Percentiles rank a stretch among this genome's conserved stretches.
phyloP scores from a whole-genome alignment of 2,329 filamentous ascomycete genomes.

The Alternaria infectoria region DNA sequence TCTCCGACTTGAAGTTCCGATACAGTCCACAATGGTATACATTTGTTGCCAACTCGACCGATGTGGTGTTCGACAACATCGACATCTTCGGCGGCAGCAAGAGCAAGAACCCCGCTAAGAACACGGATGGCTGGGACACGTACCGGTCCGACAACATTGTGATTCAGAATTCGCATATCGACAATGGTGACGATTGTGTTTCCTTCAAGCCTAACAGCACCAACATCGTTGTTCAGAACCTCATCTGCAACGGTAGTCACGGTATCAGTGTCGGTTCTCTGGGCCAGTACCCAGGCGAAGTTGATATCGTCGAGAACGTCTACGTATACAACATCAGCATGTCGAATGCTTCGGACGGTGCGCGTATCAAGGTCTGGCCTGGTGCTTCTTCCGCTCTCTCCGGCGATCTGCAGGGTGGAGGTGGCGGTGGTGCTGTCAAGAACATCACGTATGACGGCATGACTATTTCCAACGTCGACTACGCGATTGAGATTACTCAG shows the following conservation, averaged over 20 bases:
- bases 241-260: constrained; percentile 72
- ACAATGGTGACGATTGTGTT: constrained; percentile 74
- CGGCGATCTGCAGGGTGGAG: constrained; percentile 69
- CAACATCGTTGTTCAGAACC: constrained; percentile 70
- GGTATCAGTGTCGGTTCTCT: constrained; percentile 76
- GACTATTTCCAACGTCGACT: constrained; percentile 67
- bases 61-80: constrained; percentile 69
- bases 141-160: constrained; percentile 67
- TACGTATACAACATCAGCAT: constrained; percentile 54
- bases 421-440: constrained; percentile 65
- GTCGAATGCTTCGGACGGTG: constrained; percentile 62
- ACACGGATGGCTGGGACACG: constrained; percentile 70
- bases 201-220: constrained; percentile 78
- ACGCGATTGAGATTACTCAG: constrained; percentile 69
- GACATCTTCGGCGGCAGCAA: constrained; percentile 62
- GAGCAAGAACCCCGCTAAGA: constrained; percentile 64
- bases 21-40: constrained; percentile 70
- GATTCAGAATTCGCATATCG: constrained; percentile 69
- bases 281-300: constrained; percentile 68
- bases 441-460: constrained; percentile 73
- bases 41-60: constrained; percentile 68
- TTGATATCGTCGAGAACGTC: constrained; percentile 73
- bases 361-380: constrained; percentile 78
- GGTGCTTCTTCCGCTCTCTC: constrained; percentile 62
- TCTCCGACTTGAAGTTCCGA: constrained; percentile 65